These are phyloP conservation scores for Salicornia ramosissima DNA, from an alignment of 148 eudicot genomes.

Conservation along the genomic window DNA sequence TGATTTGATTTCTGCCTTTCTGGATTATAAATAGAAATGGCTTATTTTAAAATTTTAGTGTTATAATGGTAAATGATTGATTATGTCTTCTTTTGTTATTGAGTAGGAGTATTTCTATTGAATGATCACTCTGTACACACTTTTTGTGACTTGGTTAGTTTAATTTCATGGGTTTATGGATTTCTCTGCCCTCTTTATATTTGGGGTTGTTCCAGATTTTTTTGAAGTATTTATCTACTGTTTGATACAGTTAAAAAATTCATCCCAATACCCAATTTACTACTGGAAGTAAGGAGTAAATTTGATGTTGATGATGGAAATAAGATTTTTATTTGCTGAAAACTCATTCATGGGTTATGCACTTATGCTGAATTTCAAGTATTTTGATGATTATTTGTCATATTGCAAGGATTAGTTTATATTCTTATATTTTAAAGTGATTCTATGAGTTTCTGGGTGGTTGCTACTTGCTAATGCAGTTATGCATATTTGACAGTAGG, in stretches of 20 bases:
- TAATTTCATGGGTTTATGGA: constrained; percentile 2
- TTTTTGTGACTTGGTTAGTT: neutral
- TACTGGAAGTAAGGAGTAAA: neutral
- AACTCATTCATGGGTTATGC: neutral
- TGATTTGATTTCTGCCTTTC: constrained; percentile 2
- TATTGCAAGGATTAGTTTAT: neutral
- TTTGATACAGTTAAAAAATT: neutral
- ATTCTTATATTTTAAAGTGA: neutral
- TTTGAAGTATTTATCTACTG: too few species aligned
- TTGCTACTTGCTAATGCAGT: too few species aligned
- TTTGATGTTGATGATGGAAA: neutral
- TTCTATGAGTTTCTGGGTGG: neutral
- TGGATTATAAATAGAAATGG: constrained; percentile 3
- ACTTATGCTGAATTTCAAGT: neutral
- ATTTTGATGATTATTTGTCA: neutral
- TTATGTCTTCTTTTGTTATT: constrained; percentile 21
- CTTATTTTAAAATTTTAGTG: neutral
- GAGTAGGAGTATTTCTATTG: neutral
- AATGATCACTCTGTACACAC: constrained; percentile 17
- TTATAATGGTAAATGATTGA: constrained; percentile 16
- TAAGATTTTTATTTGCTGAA: neutral
- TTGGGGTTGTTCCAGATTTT: too few species aligned
- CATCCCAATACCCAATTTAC: neutral
- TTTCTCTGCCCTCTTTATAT: neutral
- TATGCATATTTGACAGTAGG: neutral